phyloP scores from a whole-genome alignment of 148 eudicot species.

The Pharnaceum exiguum region DNA sequence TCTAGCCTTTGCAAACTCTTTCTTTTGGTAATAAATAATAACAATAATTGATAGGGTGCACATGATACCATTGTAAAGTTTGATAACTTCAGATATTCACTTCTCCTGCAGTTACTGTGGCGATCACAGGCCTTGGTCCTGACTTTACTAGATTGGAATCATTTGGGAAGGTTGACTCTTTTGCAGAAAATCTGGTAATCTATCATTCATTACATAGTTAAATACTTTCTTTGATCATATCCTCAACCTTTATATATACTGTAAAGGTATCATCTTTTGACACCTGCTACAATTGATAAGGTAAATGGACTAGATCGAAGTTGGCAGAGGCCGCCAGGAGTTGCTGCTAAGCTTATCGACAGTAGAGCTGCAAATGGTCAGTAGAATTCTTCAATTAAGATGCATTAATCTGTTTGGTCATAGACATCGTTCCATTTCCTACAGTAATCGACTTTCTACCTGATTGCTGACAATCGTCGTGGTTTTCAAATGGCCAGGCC shows the following conservation, averaged over 20 bases:
- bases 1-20: conserved; percentile 3
- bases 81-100: not conserved
- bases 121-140: conserved; percentile 87
- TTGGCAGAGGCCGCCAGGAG: conserved; percentile 91
- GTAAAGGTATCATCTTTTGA: not conserved
- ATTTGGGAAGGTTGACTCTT: conserved; percentile 89
- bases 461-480: too few species aligned
- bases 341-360: conserved; percentile 77
- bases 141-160: conserved; percentile 94
- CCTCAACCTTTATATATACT: too few species aligned
- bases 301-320: conserved; percentile 93
- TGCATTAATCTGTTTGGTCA: not conserved
- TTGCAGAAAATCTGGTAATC: conserved; percentile 84
- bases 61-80: not conserved
- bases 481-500: conserved; percentile 38
- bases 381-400: not conserved
- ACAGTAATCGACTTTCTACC: not conserved
- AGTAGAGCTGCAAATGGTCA: conserved; percentile 69
- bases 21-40: not conserved
- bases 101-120: conserved; percentile 58
- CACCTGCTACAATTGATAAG: conserved; percentile 27
- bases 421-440: not conserved
- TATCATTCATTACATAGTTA: too few species aligned
- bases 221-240: too few species aligned
- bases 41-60: too few species aligned